A percentile compares a stretch with the other conserved stretches of the same genome.
These are phyloP conservation scores for Betula pendula DNA, from an alignment of 306 rosid genomes.

Conservation along the genomic window DNA sequence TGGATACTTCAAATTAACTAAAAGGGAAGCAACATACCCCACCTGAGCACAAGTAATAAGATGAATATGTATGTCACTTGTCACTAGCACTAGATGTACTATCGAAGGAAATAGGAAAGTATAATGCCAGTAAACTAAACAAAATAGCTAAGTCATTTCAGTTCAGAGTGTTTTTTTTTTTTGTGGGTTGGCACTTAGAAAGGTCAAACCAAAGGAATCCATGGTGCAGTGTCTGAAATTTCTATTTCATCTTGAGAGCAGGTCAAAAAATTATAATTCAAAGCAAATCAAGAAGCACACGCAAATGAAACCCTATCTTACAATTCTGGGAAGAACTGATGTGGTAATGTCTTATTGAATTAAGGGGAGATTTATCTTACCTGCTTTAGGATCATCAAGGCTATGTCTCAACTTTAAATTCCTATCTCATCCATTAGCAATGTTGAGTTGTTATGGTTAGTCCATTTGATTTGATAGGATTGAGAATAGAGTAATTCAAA, in stretches of 20 bases:
- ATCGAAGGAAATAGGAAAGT: background rate
- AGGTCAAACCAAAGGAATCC: background rate
- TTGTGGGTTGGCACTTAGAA: background rate
- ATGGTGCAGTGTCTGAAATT: background rate
- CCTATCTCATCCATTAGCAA: conserved; percentile 4
- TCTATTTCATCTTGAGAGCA: background rate
- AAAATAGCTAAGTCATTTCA: background rate
- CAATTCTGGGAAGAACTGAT: background rate
- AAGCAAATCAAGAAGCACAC: background rate
- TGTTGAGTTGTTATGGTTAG: background rate
- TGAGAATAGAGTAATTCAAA: background rate
- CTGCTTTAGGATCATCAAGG: background rate
- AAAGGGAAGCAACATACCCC: background rate
- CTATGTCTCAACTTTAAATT: conserved; percentile 11
- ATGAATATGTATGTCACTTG: background rate
- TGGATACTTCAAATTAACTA: background rate
- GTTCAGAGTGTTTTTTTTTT: too few species aligned
- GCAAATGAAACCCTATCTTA: background rate
- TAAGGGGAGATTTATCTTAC: background rate
- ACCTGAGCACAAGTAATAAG: background rate
- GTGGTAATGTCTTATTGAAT: background rate
- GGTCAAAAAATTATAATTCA: background rate
- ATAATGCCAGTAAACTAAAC: background rate
- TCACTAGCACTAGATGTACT: background rate
- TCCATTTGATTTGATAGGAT: background rate